These are phyloP conservation scores for Aspergillus sp. DNA, from an alignment of 2,329 filamentous ascomycete genomes.

Conservation along the genomic window DNA sequence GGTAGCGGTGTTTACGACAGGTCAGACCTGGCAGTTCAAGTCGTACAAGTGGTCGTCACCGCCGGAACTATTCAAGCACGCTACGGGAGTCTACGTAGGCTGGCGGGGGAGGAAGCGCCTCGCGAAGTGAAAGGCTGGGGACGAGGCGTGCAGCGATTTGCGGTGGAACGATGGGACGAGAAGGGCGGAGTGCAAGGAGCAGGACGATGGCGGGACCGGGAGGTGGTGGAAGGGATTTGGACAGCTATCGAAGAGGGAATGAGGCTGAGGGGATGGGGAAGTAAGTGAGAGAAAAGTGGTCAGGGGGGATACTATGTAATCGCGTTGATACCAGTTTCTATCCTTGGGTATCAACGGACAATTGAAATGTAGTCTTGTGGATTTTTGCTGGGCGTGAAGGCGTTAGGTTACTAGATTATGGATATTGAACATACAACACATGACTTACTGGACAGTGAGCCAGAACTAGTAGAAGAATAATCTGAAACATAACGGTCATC, in stretches of 20 bases:
- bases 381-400: too few relatives aligned
- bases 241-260: constrained; percentile 82
- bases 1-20: constrained; percentile 94
- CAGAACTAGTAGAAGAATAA: too few relatives aligned
- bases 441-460: too few relatives aligned
- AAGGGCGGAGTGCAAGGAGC: constrained; percentile 31
- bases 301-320: too few relatives aligned
- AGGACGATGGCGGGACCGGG: constrained; percentile 74
- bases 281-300: too few relatives aligned
- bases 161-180: constrained; percentile 76
- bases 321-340: too few relatives aligned
- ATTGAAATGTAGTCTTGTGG: too few relatives aligned
- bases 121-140: constrained; percentile 79
- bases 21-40: constrained; percentile 98
- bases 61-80: constrained; percentile 82
- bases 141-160: constrained; percentile 70
- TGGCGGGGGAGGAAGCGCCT: constrained; percentile 79
- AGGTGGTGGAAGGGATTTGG: constrained; percentile 92
- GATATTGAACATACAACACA: too few relatives aligned
- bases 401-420: too few relatives aligned
- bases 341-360: too few relatives aligned
- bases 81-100: constrained; percentile 81
- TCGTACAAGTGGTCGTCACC: constrained; percentile 93
- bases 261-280: constrained; percentile 72
- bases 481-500: too few relatives aligned